A percentile compares a stretch with the other conserved stretches of the same genome.
phyloP scores from a whole-genome alignment of 805 yeast genomes.

The Starmerella bacillaris region DNA sequence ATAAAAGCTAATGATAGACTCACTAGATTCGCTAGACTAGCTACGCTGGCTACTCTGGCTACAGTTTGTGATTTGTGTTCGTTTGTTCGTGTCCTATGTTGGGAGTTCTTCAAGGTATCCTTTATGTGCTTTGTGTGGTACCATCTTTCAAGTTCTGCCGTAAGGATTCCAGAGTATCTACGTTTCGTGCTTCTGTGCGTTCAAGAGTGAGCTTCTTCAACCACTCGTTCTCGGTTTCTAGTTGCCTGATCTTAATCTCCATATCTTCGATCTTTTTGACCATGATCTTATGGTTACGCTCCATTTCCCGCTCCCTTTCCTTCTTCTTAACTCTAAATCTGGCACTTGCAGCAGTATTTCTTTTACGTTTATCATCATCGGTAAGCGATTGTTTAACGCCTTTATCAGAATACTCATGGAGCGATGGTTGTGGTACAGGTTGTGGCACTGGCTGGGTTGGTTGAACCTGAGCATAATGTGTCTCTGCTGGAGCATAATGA shows the following conservation, averaged over 20 bases:
- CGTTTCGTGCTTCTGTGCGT: constrained; percentile 31
- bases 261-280: constrained; percentile 46
- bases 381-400: constrained; percentile 10
- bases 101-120: no score
- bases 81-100: no score
- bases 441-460: neutral
- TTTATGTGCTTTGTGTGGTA: no score
- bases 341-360: constrained; percentile 90
- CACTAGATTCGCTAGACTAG: neutral
- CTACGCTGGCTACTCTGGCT: neutral
- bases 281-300: constrained; percentile 52
- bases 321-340: constrained; percentile 85
- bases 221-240: constrained; percentile 85
- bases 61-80: no score
- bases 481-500: constrained; percentile 6
- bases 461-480: neutral
- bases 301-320: constrained; percentile 81
- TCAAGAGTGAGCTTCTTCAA: constrained; percentile 69
- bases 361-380: constrained; percentile 56
- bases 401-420: neutral
- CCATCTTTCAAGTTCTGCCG: constrained; percentile 7
- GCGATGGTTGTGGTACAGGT: neutral
- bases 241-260: constrained; percentile 58
- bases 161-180: constrained; percentile 16
- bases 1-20: neutral